A percentile compares a stretch with the other conserved stretches of the same genome.
Conservation (phyloP, 2,329 filamentous ascomycete species). For the Paracamarosporium sp. region DNA sequence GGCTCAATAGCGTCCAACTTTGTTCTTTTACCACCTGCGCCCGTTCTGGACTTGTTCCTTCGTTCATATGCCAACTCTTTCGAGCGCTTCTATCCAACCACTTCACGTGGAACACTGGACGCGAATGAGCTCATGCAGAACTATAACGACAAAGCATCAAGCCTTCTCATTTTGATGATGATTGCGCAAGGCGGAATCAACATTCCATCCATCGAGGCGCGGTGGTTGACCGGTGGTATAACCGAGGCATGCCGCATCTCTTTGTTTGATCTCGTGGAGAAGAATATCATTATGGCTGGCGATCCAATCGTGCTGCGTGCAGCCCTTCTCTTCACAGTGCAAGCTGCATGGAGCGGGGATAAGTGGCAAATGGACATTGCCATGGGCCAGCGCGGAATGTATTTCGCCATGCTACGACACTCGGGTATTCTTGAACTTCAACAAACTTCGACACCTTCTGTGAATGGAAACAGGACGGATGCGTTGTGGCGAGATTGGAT, state of each 20-base stretch:
- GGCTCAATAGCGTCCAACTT: slow-evolving; percentile 65
- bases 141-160: slow-evolving; percentile 69
- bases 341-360: slow-evolving; percentile 76
- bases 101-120: slow-evolving; percentile 66
- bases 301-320: slow-evolving; percentile 70
- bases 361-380: slow-evolving; percentile 81
- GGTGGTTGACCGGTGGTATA: slow-evolving; percentile 69
- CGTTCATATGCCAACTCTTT: slow-evolving; percentile 71
- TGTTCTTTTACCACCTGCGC: slow-evolving; percentile 69
- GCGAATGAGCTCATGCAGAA: slow-evolving; percentile 70
- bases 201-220: slow-evolving; percentile 70
- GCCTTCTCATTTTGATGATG: slow-evolving; percentile 72
- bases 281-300: slow-evolving; percentile 71
- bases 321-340: slow-evolving; percentile 70
- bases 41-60: slow-evolving; percentile 72
- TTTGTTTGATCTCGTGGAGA: slow-evolving; percentile 74
- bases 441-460: slow-evolving; percentile 53
- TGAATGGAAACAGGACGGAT: slow-evolving; percentile 55
- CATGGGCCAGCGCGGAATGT: slow-evolving; percentile 77
- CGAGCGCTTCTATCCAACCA: slow-evolving; percentile 70
- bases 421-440: slow-evolving; percentile 69
- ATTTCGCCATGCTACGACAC: slow-evolving; percentile 74
- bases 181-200: slow-evolving; percentile 73
- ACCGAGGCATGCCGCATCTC: slow-evolving; percentile 76
- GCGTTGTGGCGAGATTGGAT: slow-evolving; percentile 70